Percentiles rank a stretch among this genome's conserved stretches.
Evolutionary conservation across 2,329 filamentous ascomycete genomes (phyloP).

Genomic region (Aspergillus costaricaensis): DNA sequence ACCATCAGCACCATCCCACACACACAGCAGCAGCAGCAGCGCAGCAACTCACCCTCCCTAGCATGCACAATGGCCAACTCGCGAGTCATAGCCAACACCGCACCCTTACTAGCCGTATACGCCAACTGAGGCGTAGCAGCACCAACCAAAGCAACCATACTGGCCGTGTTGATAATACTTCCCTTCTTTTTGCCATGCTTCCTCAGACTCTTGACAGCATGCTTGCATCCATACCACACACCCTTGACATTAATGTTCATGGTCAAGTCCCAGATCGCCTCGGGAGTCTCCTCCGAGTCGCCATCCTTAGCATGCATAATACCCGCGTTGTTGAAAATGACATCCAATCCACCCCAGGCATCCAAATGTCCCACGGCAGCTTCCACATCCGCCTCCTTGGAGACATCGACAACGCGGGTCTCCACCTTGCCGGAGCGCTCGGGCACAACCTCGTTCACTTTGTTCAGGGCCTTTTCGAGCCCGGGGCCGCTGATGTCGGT

Average conservation of each 20-base stretch:
- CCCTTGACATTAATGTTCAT: slow-evolving; percentile 96
- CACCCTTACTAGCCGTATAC: slow-evolving; percentile 92
- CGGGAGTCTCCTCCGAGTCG: slow-evolving; percentile 79
- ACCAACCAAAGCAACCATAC: slow-evolving; percentile 82
- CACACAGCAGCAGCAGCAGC: too few relatives aligned
- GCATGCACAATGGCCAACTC: slow-evolving; percentile 92
- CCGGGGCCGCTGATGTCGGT: slow-evolving; percentile 79
- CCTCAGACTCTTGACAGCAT: slow-evolving; percentile 79
- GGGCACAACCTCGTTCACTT: slow-evolving; percentile 72
- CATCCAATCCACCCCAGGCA: slow-evolving; percentile 80
- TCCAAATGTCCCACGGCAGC: slow-evolving; percentile 74
- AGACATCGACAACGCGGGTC: slow-evolving; percentile 64
- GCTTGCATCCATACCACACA: slow-evolving; percentile 95
- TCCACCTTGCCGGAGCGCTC: slow-evolving; percentile 26
- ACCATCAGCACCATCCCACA: neutral
- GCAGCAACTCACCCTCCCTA: slow-evolving; percentile 56
- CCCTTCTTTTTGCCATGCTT: slow-evolving; percentile 75
- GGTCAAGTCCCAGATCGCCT: slow-evolving; percentile 91
- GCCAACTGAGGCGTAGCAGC: slow-evolving; percentile 86
- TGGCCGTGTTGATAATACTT: slow-evolving; percentile 90
- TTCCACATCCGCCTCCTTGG: slow-evolving; percentile 77
- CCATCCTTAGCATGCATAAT: slow-evolving; percentile 89
- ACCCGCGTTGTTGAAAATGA: slow-evolving; percentile 97
- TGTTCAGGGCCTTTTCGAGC: slow-evolving; percentile 73
- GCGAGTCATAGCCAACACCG: slow-evolving; percentile 84